Base-by-base conservation (phyloP, 495 filamentous ascomycete species). In the Pyronema domesticum region DNA sequence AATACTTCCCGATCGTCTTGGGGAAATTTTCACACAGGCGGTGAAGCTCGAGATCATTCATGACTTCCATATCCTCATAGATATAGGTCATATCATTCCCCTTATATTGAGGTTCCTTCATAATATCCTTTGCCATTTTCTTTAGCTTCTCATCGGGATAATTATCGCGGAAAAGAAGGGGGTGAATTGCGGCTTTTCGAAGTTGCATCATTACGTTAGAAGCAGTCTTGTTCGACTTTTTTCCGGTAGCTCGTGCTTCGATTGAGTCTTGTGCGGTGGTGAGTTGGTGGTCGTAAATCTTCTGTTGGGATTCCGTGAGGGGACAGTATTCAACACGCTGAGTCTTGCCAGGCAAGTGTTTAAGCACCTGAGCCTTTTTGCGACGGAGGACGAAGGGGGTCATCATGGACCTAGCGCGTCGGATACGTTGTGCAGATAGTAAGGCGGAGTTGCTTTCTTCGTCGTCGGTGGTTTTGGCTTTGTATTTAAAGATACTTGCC, bases 311-410 rank as follows among this genome's bases (percentile, higher is more conserved):
- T 1, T 70, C 62, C 50, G 83, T 83, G 72, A 95, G 76, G 23
- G 81, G 73, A 62, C 88, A 94, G 60, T 81, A 81, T 57, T 86
- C 80, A 1, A 96, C 78, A 8, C 77, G 75, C 34, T 77, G 75
- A 13, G 74, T 81, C 70, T 98, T 98, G n/a, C 73, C 71, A 0
- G 91, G 88, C 17, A 98, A 71, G 57, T 91, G 80, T 60, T 81
- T 79, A 9, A 95, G 74, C n/a, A 96, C 93, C 59, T 95, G 88
- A 44, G 85, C 80, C 69, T 98, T 98, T 70, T 91, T 89, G 5
- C 91, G 76, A 37, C 93, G 86, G 0, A 98, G 71, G 19, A 98
- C 84, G 65, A 96, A 98, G 0, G 91, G 91, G 37, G 89, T 85
- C 67, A 98, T 80, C 74, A 98, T 95, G 0, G 86, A 84, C 44